Base-by-base conservation (phyloP, 140 eudicot species). In the Senecio squalidus region DNA sequence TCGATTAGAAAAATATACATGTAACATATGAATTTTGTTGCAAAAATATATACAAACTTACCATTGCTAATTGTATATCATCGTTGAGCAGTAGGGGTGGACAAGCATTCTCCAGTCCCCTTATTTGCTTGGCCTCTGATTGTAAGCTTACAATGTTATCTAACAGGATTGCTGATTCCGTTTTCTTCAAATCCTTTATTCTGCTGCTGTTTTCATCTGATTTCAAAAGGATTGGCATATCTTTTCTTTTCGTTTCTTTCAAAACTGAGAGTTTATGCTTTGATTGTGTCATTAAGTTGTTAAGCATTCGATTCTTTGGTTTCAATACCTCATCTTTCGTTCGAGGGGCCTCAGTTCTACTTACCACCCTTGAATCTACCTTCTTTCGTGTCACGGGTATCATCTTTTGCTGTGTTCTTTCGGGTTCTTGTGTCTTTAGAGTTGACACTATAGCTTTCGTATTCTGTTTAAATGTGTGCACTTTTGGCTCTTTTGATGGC, bases 311-410 rank as follows among this genome's bases (percentile, higher is more conserved):
- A 6, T 68, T 58, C 51, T 74, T 70, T 57, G 61, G 76, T 24
- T 66, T 80, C 54, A 76, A 10, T 16, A 66, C 77, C 57, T 67
- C 79, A 9, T 85, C 83, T 25, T 76, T 73, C 53, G 74, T 75
- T 38, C 50, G 68, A 62, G 66, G 74, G 60, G 51, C 53, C 53
- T 74, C 76, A 4, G 31, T 62, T 51, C 52, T 64, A 25, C 33
- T 45, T 36, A 52, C 58, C 4, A 58, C 72, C 50, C 49, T 45
- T 7, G 60, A 44, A 60, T 65, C 62, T 18, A 46, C 77, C 68
- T 60, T 79, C 59, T 62, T 73, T 58, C 66, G 67, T 13, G 34
- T 49, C 43, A 66, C 69, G 0, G 77, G 25, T 68, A 46, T 74
- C 71, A n/a, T 66, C 78, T 34, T 66, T 65, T 20, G 4, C 18